A percentile compares a stretch with the other conserved stretches of the same genome.
Evolutionary conservation across 192 early-diverging fungal species (phyloP).

Genomic region (Umbelopsis ramanniana): DNA sequence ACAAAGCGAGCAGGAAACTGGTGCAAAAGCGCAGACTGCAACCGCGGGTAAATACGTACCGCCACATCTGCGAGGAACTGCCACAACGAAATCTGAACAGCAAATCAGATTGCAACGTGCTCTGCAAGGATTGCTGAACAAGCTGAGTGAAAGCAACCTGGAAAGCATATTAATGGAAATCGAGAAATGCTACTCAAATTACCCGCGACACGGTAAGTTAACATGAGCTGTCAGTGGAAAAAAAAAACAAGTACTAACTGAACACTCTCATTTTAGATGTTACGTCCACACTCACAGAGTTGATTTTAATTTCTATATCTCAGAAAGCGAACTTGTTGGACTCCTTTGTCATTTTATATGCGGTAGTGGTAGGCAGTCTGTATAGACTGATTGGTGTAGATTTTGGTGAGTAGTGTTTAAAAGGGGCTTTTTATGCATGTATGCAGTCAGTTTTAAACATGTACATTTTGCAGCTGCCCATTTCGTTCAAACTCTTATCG

Average conservation of each 20-base stretch:
- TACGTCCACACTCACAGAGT: slow-evolving; percentile 79
- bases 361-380: slow-evolving; percentile 81
- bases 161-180: slow-evolving; percentile 83
- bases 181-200: slow-evolving; percentile 74
- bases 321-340: slow-evolving; percentile 88
- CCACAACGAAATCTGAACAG: slow-evolving; percentile 67
- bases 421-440: slow-evolving; percentile 4
- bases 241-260: neutral
- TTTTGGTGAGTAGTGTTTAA: slow-evolving; percentile 58
- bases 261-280: slow-evolving; percentile 61
- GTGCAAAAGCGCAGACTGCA: neutral
- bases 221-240: neutral
- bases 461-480: slow-evolving; percentile 54
- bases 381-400: slow-evolving; percentile 86
- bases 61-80: slow-evolving; percentile 76
- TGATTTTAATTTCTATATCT: slow-evolving; percentile 77
- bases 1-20: slow-evolving; percentile 13
- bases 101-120: slow-evolving; percentile 75
- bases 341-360: slow-evolving; percentile 90
- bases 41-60: slow-evolving; percentile 77
- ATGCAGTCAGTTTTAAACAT: slow-evolving; percentile 10
- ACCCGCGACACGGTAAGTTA: slow-evolving; percentile 42
- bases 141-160: slow-evolving; percentile 90
- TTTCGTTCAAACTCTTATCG: slow-evolving; percentile 76
- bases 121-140: slow-evolving; percentile 89